Evolutionary conservation across 768 basidiomycete genomes (phyloP).

Genomic region (Suillus decipiens): DNA sequence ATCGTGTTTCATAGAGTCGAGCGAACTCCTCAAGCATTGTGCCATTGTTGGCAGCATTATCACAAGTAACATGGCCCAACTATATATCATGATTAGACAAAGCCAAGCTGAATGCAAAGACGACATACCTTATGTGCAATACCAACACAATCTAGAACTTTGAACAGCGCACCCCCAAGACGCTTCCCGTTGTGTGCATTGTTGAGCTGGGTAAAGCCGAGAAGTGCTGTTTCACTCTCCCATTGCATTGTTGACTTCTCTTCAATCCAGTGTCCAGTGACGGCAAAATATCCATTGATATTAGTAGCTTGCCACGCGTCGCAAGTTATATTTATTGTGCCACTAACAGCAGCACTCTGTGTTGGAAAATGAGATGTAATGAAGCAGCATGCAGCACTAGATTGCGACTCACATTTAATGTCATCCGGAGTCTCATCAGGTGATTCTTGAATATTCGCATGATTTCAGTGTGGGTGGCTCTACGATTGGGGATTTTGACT

Average conservation of each 20-base stretch:
- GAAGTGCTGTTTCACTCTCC: conserved; percentile 32
- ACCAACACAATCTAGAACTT: conserved; percentile 29
- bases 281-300: conserved; percentile 38
- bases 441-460: conserved; percentile 27
- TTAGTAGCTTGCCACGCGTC: conserved; percentile 45
- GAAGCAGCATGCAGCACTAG: not conserved
- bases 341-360: conserved; percentile 21
- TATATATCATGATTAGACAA: not conserved
- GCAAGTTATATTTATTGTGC: conserved; percentile 37
- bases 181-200: conserved; percentile 36
- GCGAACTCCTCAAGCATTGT: conserved; percentile 37
- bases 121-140: conserved; percentile 29
- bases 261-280: conserved; percentile 43
- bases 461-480: conserved; percentile 28
- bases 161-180: conserved; percentile 37
- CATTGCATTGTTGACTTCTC: conserved; percentile 28
- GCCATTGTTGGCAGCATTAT: conserved; percentile 39
- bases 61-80: conserved; percentile 35
- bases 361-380: not conserved
- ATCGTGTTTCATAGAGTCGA: not conserved
- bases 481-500: conserved; percentile 35
- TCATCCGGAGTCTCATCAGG: conserved; percentile 13
- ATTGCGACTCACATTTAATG: conserved; percentile 23
- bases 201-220: conserved; percentile 42
- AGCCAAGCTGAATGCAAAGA: not conserved